Percentiles rank a stretch among this genome's conserved stretches.
phyloP scores from a whole-genome alignment of 352 stramenopile genomes.

The Phytophthora ramorum region DNA sequence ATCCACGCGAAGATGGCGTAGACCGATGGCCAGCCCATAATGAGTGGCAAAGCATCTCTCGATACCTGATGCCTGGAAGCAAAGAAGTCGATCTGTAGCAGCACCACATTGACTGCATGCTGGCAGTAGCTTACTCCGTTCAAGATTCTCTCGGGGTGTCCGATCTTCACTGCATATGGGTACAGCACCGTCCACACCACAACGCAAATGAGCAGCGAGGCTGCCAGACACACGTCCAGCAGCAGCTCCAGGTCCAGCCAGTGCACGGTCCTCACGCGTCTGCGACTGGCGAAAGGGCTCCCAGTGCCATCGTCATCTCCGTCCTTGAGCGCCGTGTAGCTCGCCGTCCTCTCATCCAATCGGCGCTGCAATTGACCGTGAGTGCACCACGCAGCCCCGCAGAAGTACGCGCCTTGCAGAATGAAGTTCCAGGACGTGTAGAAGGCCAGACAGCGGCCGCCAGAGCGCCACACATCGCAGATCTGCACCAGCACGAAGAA shows the following conservation, averaged over 20 bases:
- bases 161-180: constrained; percentile 58
- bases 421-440: constrained; percentile 91
- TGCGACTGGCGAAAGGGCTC: constrained; percentile 19
- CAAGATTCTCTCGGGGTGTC: constrained; percentile 60
- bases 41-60: constrained; percentile 58
- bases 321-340: constrained; percentile 53
- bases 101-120: constrained; percentile 73
- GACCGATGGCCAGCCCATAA: constrained; percentile 65
- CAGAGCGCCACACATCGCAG: constrained; percentile 66
- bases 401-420: constrained; percentile 74
- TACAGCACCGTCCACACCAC: constrained; percentile 85
- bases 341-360: constrained; percentile 24
- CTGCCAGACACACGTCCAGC: constrained; percentile 72
- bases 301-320: constrained; percentile 36
- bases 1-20: constrained; percentile 85
- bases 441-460: constrained; percentile 61
- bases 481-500: constrained; percentile 71
- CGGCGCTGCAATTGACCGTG: constrained; percentile 31
- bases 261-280: constrained; percentile 29
- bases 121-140: constrained; percentile 86
- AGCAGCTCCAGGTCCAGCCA: constrained; percentile 71
- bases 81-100: constrained; percentile 76
- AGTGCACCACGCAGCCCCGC: constrained; percentile 39
- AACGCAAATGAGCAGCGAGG: constrained; percentile 68
- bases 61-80: constrained; percentile 61